These are phyloP conservation scores for Apiosordaria backusii DNA, from an alignment of 495 filamentous ascomycete species.

Conservation along the genomic window DNA sequence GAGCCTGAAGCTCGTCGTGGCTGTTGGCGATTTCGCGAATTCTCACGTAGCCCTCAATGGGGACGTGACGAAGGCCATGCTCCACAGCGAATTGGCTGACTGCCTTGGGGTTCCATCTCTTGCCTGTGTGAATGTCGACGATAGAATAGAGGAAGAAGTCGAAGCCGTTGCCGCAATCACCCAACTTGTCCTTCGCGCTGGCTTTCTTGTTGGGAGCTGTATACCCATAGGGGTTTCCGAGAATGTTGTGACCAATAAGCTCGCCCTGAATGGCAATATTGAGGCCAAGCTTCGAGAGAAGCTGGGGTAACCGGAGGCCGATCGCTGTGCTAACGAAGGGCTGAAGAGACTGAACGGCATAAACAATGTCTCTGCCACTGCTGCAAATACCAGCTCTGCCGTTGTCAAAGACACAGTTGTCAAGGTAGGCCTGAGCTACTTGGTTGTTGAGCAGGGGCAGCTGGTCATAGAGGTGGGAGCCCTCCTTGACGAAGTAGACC, in stretches of 20 bases:
- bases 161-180: not conserved
- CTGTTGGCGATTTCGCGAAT: slow-evolving; percentile 15
- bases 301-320: slow-evolving; percentile 12
- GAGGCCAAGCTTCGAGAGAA: slow-evolving; percentile 8
- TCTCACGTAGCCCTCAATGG: slow-evolving; percentile 23
- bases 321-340: slow-evolving; percentile 20
- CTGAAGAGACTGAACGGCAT: not conserved
- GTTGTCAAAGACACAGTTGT: slow-evolving; percentile 10
- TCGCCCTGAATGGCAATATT: slow-evolving; percentile 31
- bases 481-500: slow-evolving; percentile 22
- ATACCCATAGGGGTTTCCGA: slow-evolving; percentile 24
- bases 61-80: slow-evolving; percentile 26
- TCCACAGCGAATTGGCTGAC: slow-evolving; percentile 16
- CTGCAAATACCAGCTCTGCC: slow-evolving; percentile 32
- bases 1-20: slow-evolving; percentile 23
- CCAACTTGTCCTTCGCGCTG: not conserved
- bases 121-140: slow-evolving; percentile 16
- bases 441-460: slow-evolving; percentile 6
- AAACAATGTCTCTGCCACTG: slow-evolving; percentile 17
- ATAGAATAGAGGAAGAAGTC: slow-evolving; percentile 27
- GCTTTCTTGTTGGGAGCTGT: not conserved
- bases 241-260: slow-evolving; percentile 25
- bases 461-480: slow-evolving; percentile 7
- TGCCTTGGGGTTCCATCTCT: slow-evolving; percentile 13
- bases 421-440: not conserved